Evolutionary conservation across 2,329 filamentous ascomycete species (phyloP).

Genomic region (Colletotrichum liriopes): DNA sequence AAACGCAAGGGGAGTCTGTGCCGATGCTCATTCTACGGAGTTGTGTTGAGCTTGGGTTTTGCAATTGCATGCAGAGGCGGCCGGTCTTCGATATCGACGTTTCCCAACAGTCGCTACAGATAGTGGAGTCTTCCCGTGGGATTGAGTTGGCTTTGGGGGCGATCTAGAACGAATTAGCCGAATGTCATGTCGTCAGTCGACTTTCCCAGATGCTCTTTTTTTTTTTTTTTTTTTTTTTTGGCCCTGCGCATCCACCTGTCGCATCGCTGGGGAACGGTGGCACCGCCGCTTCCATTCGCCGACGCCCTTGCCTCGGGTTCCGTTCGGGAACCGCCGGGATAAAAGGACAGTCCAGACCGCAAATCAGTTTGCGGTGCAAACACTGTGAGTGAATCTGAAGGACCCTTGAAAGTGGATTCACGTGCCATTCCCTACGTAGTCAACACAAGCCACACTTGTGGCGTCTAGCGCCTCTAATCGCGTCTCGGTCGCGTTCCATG

Average conservation of each 20-base stretch:
- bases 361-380: conserved; percentile 9
- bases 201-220: conserved; percentile 43
- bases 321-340: conserved; percentile 41
- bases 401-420: conserved; percentile 24
- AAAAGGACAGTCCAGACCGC: not conserved
- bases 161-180: conserved; percentile 25
- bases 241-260: conserved; percentile 35
- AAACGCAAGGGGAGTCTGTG: conserved; percentile 27
- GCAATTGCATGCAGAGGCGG: not conserved
- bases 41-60: not conserved
- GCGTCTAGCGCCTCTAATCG: conserved; percentile 9
- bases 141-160: conserved; percentile 27
- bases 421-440: not conserved
- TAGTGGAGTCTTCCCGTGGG: conserved; percentile 38
- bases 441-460: conserved; percentile 24
- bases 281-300: conserved; percentile 26
- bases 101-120: conserved; percentile 34
- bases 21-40: conserved; percentile 40
- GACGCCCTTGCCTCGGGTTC: conserved; percentile 34
- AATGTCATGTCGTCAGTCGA: conserved; percentile 35
- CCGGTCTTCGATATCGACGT: conserved; percentile 8
- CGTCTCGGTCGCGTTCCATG: conserved; percentile 34
- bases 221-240: conserved; percentile 40
- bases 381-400: not conserved
- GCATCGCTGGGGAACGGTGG: conserved; percentile 32